Conservation (phyloP, 208 protist genomes). For the Zelonia costaricensis region DNA sequence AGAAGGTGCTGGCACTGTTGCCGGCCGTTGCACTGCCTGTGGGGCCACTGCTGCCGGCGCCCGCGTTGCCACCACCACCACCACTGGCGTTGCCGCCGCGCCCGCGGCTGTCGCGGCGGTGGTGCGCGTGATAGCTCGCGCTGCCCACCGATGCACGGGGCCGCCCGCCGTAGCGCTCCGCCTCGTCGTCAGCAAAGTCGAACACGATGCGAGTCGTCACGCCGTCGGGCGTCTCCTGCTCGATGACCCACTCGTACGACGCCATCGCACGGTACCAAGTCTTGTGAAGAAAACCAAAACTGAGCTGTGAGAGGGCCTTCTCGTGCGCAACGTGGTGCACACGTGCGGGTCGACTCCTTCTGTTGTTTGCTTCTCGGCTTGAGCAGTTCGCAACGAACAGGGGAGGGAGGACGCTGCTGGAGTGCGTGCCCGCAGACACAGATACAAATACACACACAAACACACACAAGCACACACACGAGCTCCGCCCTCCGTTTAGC, state of each 20-base stretch:
- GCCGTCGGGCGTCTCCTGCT: slow-evolving; percentile 31
- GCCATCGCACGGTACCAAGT: slow-evolving; percentile 22
- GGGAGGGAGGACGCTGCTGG: background rate
- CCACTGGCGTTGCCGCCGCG: background rate
- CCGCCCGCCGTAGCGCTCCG: background rate
- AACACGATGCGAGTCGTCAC: slow-evolving; percentile 42
- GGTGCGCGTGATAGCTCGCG: background rate
- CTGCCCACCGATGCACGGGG: background rate
- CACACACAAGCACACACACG: background rate
- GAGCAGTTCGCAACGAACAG: too few relatives aligned
- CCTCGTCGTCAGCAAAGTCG: slow-evolving; percentile 20
- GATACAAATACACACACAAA: slow-evolving; percentile 1
- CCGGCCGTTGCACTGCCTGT: too few relatives aligned
- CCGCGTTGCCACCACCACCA: too few relatives aligned
- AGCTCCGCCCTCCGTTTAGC: background rate
- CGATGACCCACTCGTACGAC: slow-evolving; percentile 44
- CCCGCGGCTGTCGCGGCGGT: slow-evolving; percentile 1
- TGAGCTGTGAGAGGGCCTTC: background rate
- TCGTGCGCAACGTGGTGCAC: too few relatives aligned
- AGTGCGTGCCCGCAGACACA: background rate
- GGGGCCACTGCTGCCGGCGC: too few relatives aligned
- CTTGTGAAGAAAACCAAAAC: background rate
- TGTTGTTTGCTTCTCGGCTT: too few relatives aligned
- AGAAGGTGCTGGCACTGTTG: background rate
- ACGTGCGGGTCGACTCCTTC: too few relatives aligned